A percentile compares a stretch with the other conserved stretches of the same genome.
Evolutionary conservation across 2,329 filamentous ascomycete species (phyloP).

Genomic region (Fusarium circinatum): DNA sequence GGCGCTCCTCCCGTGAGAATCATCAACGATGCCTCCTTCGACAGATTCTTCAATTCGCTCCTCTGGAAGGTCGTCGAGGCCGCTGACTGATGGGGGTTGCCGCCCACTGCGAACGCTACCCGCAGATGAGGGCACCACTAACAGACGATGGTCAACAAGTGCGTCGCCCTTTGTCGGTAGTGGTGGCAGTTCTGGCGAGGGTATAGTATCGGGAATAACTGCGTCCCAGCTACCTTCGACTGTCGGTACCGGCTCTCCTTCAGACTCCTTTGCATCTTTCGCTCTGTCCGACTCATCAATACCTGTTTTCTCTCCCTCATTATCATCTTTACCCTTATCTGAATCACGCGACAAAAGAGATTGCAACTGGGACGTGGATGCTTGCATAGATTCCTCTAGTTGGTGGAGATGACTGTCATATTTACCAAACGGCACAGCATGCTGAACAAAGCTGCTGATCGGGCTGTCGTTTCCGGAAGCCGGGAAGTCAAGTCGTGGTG

Average conservation of each 20-base stretch:
- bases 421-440: constrained; percentile 31
- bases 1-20: constrained; percentile 21
- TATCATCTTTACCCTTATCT: neutral
- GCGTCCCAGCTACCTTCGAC: constrained; percentile 22
- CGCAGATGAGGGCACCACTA: constrained; percentile 36
- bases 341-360: neutral
- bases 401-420: constrained; percentile 34
- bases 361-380: constrained; percentile 7
- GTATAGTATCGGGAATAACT: constrained; percentile 41
- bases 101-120: constrained; percentile 60
- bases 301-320: neutral
- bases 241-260: constrained; percentile 2
- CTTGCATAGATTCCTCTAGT: constrained; percentile 27
- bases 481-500: constrained; percentile 35
- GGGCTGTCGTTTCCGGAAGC: constrained; percentile 33
- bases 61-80: constrained; percentile 46
- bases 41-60: constrained; percentile 34
- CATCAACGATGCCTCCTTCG: constrained; percentile 37
- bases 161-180: constrained; percentile 12
- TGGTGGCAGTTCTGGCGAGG: constrained; percentile 19
- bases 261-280: constrained; percentile 13
- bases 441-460: constrained; percentile 39
- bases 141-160: constrained; percentile 10
- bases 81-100: constrained; percentile 58
- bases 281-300: neutral